Conservation (phyloP, 164 flowering plant species). For the Sedum album region DNA sequence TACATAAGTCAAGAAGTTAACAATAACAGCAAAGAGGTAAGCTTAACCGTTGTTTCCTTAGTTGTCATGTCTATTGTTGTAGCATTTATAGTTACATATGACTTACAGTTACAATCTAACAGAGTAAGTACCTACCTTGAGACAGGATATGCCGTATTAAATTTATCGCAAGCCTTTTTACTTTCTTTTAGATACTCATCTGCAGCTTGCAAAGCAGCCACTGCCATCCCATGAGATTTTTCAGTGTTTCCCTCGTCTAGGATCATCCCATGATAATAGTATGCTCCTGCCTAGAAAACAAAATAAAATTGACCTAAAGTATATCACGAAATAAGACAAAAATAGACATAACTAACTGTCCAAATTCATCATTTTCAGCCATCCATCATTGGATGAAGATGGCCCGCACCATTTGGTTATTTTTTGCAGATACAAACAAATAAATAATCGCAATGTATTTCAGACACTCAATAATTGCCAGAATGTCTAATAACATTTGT, state of each 20-base stretch:
- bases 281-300: constrained; percentile 77
- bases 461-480: not conserved
- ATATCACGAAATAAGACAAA: not conserved
- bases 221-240: constrained; percentile 91
- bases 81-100: not conserved
- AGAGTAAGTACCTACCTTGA: constrained; percentile 46
- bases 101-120: not conserved
- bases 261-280: constrained; percentile 92
- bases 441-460: no score
- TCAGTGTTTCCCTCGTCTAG: constrained; percentile 96
- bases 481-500: not conserved
- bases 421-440: not conserved
- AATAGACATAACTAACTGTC: not conserved
- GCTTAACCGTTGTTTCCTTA: not conserved
- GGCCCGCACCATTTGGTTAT: not conserved
- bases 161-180: constrained; percentile 62
- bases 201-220: constrained; percentile 90
- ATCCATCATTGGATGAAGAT: not conserved
- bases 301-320: not conserved
- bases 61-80: not conserved
- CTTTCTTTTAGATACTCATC: constrained; percentile 88
- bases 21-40: not conserved
- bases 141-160: constrained; percentile 51
- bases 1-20: not conserved
- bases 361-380: not conserved